phyloP scores from a whole-genome alignment of 495 filamentous ascomycete species.

The Pyronema omphalodes region DNA sequence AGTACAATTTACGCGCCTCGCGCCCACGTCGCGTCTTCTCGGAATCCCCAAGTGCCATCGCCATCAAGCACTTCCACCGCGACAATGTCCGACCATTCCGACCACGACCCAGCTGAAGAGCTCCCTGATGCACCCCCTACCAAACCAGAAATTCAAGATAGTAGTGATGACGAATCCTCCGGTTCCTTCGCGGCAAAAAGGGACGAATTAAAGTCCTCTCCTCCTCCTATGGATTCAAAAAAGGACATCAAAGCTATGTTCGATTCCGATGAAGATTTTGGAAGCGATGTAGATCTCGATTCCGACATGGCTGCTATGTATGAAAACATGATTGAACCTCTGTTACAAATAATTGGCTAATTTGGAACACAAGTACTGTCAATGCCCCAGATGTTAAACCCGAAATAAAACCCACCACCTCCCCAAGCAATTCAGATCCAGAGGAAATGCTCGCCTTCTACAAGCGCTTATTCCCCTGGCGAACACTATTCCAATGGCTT shows the following conservation, averaged over 20 bases:
- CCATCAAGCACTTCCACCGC: neutral
- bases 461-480: slow-evolving; percentile 87
- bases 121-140: slow-evolving; percentile 12
- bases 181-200: neutral
- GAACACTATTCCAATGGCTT: slow-evolving; percentile 91
- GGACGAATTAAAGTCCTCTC: neutral
- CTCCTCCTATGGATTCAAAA: slow-evolving; percentile 1
- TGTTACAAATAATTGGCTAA: too few relatives aligned
- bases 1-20: neutral
- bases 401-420: too few relatives aligned
- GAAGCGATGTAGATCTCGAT: slow-evolving; percentile 5
- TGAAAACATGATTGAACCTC: neutral
- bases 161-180: neutral
- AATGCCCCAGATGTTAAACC: too few relatives aligned
- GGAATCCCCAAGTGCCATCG: neutral
- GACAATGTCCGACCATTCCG: neutral
- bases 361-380: too few relatives aligned
- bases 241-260: slow-evolving; percentile 2
- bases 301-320: slow-evolving; percentile 9
- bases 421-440: slow-evolving; percentile 38
- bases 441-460: slow-evolving; percentile 84
- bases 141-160: neutral
- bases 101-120: neutral
- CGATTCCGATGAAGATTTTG: slow-evolving; percentile 5
- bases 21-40: neutral